Base-by-base conservation (phyloP, 2,329 filamentous ascomycete genomes). In the Xylariales sp. region DNA sequence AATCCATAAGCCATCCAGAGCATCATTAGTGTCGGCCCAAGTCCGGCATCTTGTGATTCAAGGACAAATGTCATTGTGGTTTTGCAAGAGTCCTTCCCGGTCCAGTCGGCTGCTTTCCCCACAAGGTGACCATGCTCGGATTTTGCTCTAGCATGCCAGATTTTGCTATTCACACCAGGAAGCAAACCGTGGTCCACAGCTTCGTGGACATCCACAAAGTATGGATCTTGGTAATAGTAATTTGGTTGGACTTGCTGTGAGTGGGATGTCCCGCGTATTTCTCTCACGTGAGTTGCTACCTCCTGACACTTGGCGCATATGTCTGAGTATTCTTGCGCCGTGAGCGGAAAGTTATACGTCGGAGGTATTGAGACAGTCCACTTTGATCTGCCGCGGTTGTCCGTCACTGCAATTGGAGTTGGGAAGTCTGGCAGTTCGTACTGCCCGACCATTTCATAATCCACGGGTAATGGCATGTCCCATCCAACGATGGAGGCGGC, bases 1-100 rank as follows among this genome's bases (percentile, higher is more conserved):
- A 94, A 64, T 4, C 86, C 86, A 55, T 93, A 94, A 18, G 87
- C 83, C 51, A 84, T 83, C 88, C 88, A 95, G 40, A 95, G 57
- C 53, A 82, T 75, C 74, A 94, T 81, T 42, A 95, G 61, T 2
- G 83, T 80, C 46, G 78, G 81, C 5, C 88, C 88, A 8, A 95
- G 68, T 3, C 88, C 88, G 3, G 86, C 85, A 51, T 91, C 81
- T 4, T 74, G 62, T 6, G 80, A 74, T 54, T 91, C 86, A 51
- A 95, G 69, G 2, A 89, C 76, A 56, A 85, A 93, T 0, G 86
- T 95, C 62, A 95, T 67, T 42, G 78, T 86, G 46, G 62, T 79
- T 32, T 79, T 67, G 63, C 88, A 95, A 13, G 83, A 63, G 8
- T 76, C 69, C 40, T 67, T 65, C 27, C 70, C 66, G 19, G 66